Evolutionary conservation across 2,329 filamentous ascomycete genomes (phyloP).

Genomic region (Penicillium sumatraense): DNA sequence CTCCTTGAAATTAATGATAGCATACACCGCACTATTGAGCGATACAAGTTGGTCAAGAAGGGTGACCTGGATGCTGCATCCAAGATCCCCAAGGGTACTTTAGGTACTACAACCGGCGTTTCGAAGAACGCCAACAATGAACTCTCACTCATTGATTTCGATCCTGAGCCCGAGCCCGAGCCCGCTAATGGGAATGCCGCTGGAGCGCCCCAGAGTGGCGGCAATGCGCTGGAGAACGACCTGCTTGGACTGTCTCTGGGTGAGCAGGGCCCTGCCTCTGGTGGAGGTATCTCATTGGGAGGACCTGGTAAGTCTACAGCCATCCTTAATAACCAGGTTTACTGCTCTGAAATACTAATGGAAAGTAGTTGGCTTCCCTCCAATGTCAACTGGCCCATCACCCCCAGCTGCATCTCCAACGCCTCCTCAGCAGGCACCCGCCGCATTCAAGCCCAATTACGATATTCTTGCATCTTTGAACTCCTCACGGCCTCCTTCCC

Average conservation of each 20-base stretch:
- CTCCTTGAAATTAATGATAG: constrained; percentile 97
- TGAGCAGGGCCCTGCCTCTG: constrained; percentile 70
- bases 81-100: constrained; percentile 80
- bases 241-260: constrained; percentile 85
- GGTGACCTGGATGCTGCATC: constrained; percentile 84
- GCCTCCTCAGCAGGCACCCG: constrained; percentile 46
- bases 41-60: constrained; percentile 95
- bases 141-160: constrained; percentile 90
- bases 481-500: constrained; percentile 52
- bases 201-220: constrained; percentile 46
- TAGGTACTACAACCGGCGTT: constrained; percentile 68
- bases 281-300: constrained; percentile 82
- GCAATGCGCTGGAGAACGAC: constrained; percentile 82
- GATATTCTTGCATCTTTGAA: constrained; percentile 61
- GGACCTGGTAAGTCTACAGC: constrained; percentile 51
- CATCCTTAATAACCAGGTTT: not conserved
- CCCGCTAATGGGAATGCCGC: constrained; percentile 45
- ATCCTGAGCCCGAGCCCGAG: constrained; percentile 55
- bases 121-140: constrained; percentile 73
- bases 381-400: constrained; percentile 28
- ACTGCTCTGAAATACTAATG: not conserved
- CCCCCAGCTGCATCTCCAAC: constrained; percentile 28
- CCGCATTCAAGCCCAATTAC: constrained; percentile 57
- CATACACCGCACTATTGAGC: constrained; percentile 93
- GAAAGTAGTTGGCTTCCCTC: constrained; percentile 42